These are phyloP conservation scores for Pyrenula massariospora DNA, from an alignment of 495 filamentous ascomycete species.

Conservation along the genomic window DNA sequence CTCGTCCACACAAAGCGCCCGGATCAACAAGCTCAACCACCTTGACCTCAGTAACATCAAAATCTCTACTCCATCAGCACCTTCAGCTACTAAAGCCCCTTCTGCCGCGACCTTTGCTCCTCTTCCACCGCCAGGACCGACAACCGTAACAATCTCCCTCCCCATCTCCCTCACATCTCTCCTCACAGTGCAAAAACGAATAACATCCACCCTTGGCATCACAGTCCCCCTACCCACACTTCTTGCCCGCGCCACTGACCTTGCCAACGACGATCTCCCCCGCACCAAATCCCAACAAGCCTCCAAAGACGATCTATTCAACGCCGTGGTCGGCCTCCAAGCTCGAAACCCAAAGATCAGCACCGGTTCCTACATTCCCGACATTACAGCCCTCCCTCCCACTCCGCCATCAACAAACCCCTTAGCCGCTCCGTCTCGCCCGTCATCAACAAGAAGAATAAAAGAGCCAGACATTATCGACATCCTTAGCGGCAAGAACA, in stretches of 20 bases:
- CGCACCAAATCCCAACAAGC: slow-evolving; percentile 44
- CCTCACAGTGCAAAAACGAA: slow-evolving; percentile 63
- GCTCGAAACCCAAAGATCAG: slow-evolving; percentile 34
- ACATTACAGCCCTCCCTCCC: slow-evolving; percentile 49
- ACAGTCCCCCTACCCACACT: slow-evolving; percentile 79
- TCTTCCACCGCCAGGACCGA: slow-evolving; percentile 19
- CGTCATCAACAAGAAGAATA: slow-evolving; percentile 14
- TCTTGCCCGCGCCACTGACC: slow-evolving; percentile 65
- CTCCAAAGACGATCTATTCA: slow-evolving; percentile 73
- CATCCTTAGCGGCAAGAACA: slow-evolving; percentile 46
- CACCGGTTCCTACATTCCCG: slow-evolving; percentile 56
- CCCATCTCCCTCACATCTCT: slow-evolving; percentile 70
- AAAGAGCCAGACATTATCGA: slow-evolving; percentile 61
- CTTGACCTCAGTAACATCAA: slow-evolving; percentile 95
- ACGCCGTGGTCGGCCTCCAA: slow-evolving; percentile 70
- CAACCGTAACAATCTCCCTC: slow-evolving; percentile 37
- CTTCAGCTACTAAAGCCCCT: slow-evolving; percentile 21
- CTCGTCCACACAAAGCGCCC: slow-evolving; percentile 53
- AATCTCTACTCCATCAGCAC: slow-evolving; percentile 47
- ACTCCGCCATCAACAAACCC: slow-evolving; percentile 15
- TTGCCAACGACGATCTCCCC: slow-evolving; percentile 81
- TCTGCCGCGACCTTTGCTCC: slow-evolving; percentile 23
- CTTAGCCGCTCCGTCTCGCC: slow-evolving; percentile 13
- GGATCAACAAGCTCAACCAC: slow-evolving; percentile 63
- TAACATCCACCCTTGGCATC: slow-evolving; percentile 63